Evolutionary conservation across 257 asterid species (phyloP).

Genomic region (Echium plantagineum): DNA sequence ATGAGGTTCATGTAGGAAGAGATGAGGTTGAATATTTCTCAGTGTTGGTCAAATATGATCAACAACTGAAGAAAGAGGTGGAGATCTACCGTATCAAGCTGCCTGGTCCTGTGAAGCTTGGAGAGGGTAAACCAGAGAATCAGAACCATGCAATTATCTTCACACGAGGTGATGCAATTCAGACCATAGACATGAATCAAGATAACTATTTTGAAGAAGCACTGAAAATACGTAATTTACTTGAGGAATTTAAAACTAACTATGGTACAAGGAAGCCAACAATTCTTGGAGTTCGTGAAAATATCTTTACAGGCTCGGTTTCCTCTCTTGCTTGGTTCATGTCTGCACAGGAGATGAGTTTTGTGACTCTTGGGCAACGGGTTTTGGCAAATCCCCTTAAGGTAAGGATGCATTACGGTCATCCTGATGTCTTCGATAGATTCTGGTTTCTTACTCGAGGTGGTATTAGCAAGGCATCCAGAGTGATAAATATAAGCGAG

Average conservation of each 20-base stretch:
- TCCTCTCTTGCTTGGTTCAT: slow-evolving; percentile 94
- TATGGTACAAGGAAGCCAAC: slow-evolving; percentile 84
- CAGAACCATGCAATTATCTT: slow-evolving; percentile 92
- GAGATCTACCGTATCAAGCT: slow-evolving; percentile 77
- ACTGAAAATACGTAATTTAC: slow-evolving; percentile 81
- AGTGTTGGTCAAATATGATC: slow-evolving; percentile 90
- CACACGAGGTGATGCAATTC: slow-evolving; percentile 92
- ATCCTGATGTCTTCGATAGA: slow-evolving; percentile 91
- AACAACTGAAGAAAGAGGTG: slow-evolving; percentile 53
- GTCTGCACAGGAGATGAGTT: slow-evolving; percentile 97
- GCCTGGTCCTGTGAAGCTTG: slow-evolving; percentile 90
- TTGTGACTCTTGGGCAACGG: slow-evolving; percentile 90
- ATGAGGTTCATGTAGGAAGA: slow-evolving; percentile 65
- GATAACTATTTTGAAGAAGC: slow-evolving; percentile 95
- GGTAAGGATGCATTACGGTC: slow-evolving; percentile 96
- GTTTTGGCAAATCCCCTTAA: slow-evolving; percentile 85
- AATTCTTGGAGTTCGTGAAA: slow-evolving; percentile 90
- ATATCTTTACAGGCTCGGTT: slow-evolving; percentile 90
- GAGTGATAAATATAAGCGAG: slow-evolving; percentile 87
- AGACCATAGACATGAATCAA: slow-evolving; percentile 95
- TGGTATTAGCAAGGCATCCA: slow-evolving; percentile 93
- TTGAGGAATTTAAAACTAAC: slow-evolving; percentile 70
- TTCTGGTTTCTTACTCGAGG: slow-evolving; percentile 95
- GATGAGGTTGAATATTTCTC: slow-evolving; percentile 73
- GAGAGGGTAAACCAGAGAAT: slow-evolving; percentile 98